Evolutionary conservation across 768 basidiomycete genomes (phyloP).

Genomic region (Russula lepida): DNA sequence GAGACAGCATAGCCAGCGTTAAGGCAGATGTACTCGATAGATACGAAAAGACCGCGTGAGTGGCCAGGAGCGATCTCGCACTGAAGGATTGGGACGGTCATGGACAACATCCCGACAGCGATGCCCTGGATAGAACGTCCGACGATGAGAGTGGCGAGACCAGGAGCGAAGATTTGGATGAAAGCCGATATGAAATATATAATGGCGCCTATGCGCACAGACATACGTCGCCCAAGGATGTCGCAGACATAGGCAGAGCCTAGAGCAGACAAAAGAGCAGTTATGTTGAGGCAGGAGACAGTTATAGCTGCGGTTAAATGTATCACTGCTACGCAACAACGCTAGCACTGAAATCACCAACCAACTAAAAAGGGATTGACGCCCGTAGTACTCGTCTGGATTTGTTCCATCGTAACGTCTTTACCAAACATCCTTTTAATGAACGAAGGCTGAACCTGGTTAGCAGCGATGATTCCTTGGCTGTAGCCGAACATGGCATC

Average conservation of each 20-base stretch:
- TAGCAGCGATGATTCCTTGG: conserved; percentile 44
- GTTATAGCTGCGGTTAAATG: conserved; percentile 34
- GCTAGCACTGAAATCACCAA: conserved; percentile 20
- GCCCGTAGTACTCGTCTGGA: conserved; percentile 36
- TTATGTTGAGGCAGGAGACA: conserved; percentile 42
- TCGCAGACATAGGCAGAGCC: conserved; percentile 44
- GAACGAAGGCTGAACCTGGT: conserved; percentile 46
- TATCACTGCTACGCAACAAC: neutral
- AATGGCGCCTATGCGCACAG: conserved; percentile 42
- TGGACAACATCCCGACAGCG: conserved; percentile 52
- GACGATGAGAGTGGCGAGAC: conserved; percentile 47
- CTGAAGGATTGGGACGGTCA: conserved; percentile 17
- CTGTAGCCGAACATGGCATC: conserved; percentile 52
- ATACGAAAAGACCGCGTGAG: conserved; percentile 44
- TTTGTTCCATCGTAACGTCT: conserved; percentile 37
- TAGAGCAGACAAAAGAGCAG: conserved; percentile 40
- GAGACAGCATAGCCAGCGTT: conserved; percentile 43
- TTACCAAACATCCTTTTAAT: conserved; percentile 41
- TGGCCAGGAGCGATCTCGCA: conserved; percentile 22
- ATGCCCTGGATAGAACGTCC: conserved; percentile 65
- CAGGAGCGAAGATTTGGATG: conserved; percentile 43
- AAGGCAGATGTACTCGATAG: conserved; percentile 45
- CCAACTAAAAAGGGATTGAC: conserved; percentile 42
- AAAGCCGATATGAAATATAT: conserved; percentile 43
- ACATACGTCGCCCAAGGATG: conserved; percentile 41